Conservation (phyloP, 2,329 filamentous ascomycete species). For the Biscogniauxia mediterranea region DNA sequence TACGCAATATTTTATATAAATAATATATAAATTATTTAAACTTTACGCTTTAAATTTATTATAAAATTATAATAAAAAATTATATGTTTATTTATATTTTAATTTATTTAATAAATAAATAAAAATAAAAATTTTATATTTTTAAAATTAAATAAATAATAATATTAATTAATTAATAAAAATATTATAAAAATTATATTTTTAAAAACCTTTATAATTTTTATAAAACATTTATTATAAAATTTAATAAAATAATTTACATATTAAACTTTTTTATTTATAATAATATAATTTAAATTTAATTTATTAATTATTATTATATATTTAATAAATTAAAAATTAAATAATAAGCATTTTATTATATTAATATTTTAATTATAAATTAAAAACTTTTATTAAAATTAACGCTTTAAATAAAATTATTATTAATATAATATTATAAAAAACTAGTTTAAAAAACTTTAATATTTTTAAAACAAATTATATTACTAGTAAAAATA, state of each 20-base stretch:
- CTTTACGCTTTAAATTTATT: too few species aligned
- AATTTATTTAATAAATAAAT: constrained; percentile 8
- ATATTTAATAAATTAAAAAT: neutral
- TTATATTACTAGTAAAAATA: neutral
- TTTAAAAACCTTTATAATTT: constrained; percentile 8
- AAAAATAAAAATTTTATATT: neutral
- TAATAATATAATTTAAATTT: neutral
- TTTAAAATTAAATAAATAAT: neutral
- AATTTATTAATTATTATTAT: neutral
- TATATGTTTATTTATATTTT: constrained; percentile 6
- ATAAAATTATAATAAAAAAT: too few species aligned
- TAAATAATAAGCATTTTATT: too few species aligned
- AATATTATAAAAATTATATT: neutral
- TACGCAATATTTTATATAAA: too few species aligned
- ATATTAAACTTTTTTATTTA: neutral
- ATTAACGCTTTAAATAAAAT: neutral
- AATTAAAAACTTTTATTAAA: neutral
- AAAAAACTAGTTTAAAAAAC: neutral
- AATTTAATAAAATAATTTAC: neutral
- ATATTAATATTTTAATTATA: neutral
- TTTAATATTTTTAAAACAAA: neutral
- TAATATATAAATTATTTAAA: too few species aligned
- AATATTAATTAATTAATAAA: neutral
- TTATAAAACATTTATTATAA: constrained; percentile 5
- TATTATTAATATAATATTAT: neutral